Base-by-base conservation (phyloP, 495 filamentous ascomycete genomes). In the Penicillium paradoxum region DNA sequence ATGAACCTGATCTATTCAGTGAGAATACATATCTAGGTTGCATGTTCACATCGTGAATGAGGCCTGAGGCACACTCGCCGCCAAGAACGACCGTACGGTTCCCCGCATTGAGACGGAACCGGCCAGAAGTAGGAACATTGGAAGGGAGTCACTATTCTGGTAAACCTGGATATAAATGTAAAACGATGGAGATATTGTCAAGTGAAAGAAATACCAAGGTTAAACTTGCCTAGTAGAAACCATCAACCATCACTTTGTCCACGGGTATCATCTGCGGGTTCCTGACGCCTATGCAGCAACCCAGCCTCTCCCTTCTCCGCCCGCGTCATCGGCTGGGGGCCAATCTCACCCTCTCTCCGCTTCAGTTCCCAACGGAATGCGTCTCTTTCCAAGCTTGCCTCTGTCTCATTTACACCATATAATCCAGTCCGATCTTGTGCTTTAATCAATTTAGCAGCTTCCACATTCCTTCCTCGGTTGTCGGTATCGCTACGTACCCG, bases 291-390 rank as follows among this genome's bases (percentile, higher is more conserved):
- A 46, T 51, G 48, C 48, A 58, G 33, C 45, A 53, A 33, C 49
- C 51, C 43, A 18, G 54, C 55, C 45, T 25, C 45, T 34, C 22
- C 45, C 54, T 59, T 64, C 68, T 69, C 68, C 70, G 64, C 66
- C 68, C 70, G 66, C 71, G 71, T 73, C 69, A 72, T 73, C 67
- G 59, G 50, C 60, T 43, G 51, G n/a, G 45, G 46, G 41, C 57
- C 44, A 53, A 60, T 60, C 53, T 51, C 40, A 54, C 56, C 50
- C 48, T 59, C 48, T 59, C 54, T 30, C 29, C 10, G 6, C 10
- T 32, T 11, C 29, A n/a, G n/a, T n/a, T 32, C 29, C 10, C 29
- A 32, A 27, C 24, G 24, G 24, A 27, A 27, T n/a, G n/a, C n/a
- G n/a, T 7, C 29, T 32, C 4, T 32, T 55, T 49, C 54, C 54